These are phyloP conservation scores for Chondrus crispus DNA, from an alignment of 23 red algal genomes.

Conservation along the genomic window DNA sequence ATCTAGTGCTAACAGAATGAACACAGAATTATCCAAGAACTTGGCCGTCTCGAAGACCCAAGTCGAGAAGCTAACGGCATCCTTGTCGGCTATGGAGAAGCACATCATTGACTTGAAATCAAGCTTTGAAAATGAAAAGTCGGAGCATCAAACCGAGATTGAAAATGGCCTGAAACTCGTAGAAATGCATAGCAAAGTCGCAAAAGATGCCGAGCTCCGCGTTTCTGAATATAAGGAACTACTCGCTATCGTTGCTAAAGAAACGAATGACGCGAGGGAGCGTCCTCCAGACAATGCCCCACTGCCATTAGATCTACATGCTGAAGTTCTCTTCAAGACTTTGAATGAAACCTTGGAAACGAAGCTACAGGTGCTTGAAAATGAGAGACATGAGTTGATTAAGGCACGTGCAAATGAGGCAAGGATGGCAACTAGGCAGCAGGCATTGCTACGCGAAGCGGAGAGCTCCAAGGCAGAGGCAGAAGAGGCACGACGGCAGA, in stretches of 20 bases:
- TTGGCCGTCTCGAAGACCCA: background rate
- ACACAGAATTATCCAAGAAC: background rate
- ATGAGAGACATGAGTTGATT: conserved; percentile 12
- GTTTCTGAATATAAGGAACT: background rate
- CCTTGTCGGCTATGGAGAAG: background rate
- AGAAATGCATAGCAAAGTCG: background rate
- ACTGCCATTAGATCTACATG: conserved; percentile 14
- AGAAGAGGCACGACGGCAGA: conserved; percentile 27
- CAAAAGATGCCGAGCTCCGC: background rate
- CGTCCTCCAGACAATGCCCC: background rate
- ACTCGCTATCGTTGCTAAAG: background rate
- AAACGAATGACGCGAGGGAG: background rate
- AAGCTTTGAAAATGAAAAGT: background rate
- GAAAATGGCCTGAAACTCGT: background rate
- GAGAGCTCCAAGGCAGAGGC: background rate
- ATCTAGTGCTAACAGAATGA: background rate
- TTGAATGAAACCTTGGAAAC: conserved; percentile 32
- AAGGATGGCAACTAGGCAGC: background rate
- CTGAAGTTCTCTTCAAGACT: conserved; percentile 32
- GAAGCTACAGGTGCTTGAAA: conserved; percentile 7
- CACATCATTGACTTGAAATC: background rate
- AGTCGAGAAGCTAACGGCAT: background rate
- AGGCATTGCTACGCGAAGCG: conserved; percentile 6
- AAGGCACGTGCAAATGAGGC: background rate
- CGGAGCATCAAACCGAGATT: background rate